Base-by-base conservation (phyloP, 2,329 filamentous ascomycete species). In the Trichoderma sp. region DNA sequence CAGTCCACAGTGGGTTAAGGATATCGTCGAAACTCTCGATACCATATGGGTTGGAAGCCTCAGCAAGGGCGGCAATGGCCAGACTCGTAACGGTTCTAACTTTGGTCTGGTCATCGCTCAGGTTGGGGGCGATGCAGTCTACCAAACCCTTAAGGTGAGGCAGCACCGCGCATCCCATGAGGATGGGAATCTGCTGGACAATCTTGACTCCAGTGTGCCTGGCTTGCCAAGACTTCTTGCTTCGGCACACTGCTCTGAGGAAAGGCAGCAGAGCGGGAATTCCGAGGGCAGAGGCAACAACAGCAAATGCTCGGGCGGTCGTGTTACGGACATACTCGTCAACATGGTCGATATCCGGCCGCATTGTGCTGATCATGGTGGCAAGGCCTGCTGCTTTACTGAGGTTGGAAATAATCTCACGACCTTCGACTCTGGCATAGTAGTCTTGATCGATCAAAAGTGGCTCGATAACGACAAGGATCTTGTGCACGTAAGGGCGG, bases 1-100 rank as follows among this genome's bases (percentile, higher is more conserved):
- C 97, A 6, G 95, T 98, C 97, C 97, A 99, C 0, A 99, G 89
- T 4, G 97, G 97, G 82, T 98, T 98, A 67, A 99, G 89, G 77
- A 99, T 98, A 76, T 98, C 95, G 81, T 99, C 97, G 80, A 99
- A 99, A 80, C 95, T 98, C 86, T 99, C 97, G 78, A 99, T 99
- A 92, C 97, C 97, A 81, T 98, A 99, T 0, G 97, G 97, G 84
- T 97, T 98, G 41, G 97, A 96, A 27, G 97, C 97, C 85, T 99
- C 97, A 33, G 97, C 97, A 75, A 99, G 87, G 45, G 97, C 97
- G 67, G 96, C 97, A 82, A 99, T 97, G 31, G 97, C 95, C 82
- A 99, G 89, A 85, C 94, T 95, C 64, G 97, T 98, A 65, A 98
- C 97, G 4, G 97, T 99, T 79, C 97, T 91, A 65, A 99, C 97